Evolutionary conservation across 192 early-diverging fungal genomes (phyloP).

Genomic region (Coemansia sp.): DNA sequence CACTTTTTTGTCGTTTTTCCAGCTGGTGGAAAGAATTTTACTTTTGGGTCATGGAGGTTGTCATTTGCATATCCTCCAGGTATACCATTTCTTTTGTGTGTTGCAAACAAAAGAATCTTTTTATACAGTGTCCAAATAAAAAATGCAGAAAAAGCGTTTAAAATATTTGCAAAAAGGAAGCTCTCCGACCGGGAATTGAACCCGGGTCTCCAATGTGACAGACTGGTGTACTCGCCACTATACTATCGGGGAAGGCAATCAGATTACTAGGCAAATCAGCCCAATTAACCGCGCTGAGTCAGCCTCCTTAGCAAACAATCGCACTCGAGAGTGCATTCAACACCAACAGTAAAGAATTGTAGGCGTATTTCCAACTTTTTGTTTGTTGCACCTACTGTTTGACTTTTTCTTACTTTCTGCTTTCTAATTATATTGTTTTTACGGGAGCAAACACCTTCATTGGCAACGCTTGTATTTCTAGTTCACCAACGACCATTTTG

Average conservation of each 20-base stretch:
- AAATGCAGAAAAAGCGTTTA: background rate
- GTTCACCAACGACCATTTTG: background rate
- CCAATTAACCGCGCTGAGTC: background rate
- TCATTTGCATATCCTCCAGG: no score
- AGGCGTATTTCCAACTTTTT: no score
- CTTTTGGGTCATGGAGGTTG: no score
- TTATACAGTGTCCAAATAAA: no score
- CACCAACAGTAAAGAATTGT: background rate
- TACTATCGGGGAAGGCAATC: constrained; percentile 21
- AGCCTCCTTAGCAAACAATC: background rate
- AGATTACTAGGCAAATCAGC: background rate
- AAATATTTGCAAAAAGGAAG: constrained; percentile 8
- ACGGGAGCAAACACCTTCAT: no score
- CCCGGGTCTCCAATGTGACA: constrained; percentile 39
- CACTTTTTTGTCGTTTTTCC: constrained; percentile 16
- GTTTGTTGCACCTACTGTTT: no score
- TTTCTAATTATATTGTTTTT: background rate
- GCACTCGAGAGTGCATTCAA: background rate
- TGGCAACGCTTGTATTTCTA: background rate
- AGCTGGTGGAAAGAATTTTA: no score
- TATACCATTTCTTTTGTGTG: no score
- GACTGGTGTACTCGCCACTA: constrained; percentile 37
- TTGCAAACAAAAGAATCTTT: no score
- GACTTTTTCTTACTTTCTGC: no score
- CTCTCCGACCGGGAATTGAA: constrained; percentile 41